Base-by-base conservation (phyloP, 2,329 filamentous ascomycete genomes). In the Epichloe sibirici region DNA sequence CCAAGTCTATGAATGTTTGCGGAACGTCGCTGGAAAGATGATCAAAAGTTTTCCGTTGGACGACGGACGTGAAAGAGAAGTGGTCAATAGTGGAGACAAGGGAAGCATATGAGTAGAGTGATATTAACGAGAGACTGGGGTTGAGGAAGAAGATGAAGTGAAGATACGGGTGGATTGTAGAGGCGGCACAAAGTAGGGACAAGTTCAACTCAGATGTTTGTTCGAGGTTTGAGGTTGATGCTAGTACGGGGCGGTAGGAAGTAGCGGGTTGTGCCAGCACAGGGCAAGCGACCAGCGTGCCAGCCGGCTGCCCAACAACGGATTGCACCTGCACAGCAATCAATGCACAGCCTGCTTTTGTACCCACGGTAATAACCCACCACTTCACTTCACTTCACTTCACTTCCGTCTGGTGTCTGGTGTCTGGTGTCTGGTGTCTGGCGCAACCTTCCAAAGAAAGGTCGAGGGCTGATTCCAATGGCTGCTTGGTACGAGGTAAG, bases 101-200 rank as follows among this genome's bases (percentile, higher is more conserved):
- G 15, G 4, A 15, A 28, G 23, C 5, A 11, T 7, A 39, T 17
- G 7, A 21, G 12, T 23, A 23, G 12, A 25, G 9, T 34, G 38
- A n/a, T 48, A 23, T 45, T 51, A 54, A 54, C 45, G 52, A 54
- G 28, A 44, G 52, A 51, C 52, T 54, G 45, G 5, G 34, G 43
- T 53, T 46, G 23, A 51, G 11, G 31, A 51, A 1, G 34, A 21
- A 21, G 21, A 39, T 43, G 39, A 15, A 45, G 35, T 44, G 39
- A 37, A 42, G 44, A 45, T 44, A 47, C 17, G 31, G 25, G 42
- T 37, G 43, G 37, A 37, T 35, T 43, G 34, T 21, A 35, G 40
- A 34, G 21, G 43, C 35, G 7, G 40, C 17, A 49, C n/a, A 17
- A 21, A 9, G 23, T 3, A 13, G 23, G 15, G 44, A 44, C 13